Evolutionary conservation across 805 yeast genomes (phyloP).

Genomic region (Metschnikowia lachancei): DNA sequence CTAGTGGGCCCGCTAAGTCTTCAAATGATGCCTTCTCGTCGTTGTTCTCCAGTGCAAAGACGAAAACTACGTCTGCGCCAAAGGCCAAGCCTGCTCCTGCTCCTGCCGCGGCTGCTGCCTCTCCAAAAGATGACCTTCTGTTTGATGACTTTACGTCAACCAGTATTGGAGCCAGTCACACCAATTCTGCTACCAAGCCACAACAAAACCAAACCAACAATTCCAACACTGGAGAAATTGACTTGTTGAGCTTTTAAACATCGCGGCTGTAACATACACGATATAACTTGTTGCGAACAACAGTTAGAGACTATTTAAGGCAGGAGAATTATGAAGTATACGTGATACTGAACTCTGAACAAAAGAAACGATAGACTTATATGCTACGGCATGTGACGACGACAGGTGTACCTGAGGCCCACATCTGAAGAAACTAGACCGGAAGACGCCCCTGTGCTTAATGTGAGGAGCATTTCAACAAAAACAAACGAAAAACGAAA

Average conservation of each 20-base stretch:
- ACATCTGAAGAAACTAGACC: no score
- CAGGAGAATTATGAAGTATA: background rate
- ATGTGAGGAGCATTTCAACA: background rate
- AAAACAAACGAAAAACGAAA: background rate
- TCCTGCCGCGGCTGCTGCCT: conserved; percentile 14
- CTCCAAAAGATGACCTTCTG: conserved; percentile 25
- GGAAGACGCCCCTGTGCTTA: no score
- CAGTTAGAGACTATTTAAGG: background rate
- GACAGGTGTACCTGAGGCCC: background rate
- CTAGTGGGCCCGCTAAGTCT: conserved; percentile 41
- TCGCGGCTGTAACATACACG: background rate
- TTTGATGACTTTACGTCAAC: conserved; percentile 33
- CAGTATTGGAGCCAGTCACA: background rate
- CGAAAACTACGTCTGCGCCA: conserved; percentile 26
- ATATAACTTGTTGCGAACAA: background rate
- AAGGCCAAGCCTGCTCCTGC: conserved; percentile 16
- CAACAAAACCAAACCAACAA: conserved; percentile 12
- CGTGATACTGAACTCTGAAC: background rate
- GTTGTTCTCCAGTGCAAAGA: conserved; percentile 63
- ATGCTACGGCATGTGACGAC: background rate
- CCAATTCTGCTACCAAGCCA: background rate
- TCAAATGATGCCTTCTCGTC: conserved; percentile 71
- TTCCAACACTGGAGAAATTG: conserved; percentile 38
- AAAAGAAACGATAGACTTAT: background rate
- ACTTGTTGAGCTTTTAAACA: conserved; percentile 46